A percentile compares a stretch with the other conserved stretches of the same genome.
Evolutionary conservation across 345 rosid species (phyloP).

Genomic region (Moringa oleifera): DNA sequence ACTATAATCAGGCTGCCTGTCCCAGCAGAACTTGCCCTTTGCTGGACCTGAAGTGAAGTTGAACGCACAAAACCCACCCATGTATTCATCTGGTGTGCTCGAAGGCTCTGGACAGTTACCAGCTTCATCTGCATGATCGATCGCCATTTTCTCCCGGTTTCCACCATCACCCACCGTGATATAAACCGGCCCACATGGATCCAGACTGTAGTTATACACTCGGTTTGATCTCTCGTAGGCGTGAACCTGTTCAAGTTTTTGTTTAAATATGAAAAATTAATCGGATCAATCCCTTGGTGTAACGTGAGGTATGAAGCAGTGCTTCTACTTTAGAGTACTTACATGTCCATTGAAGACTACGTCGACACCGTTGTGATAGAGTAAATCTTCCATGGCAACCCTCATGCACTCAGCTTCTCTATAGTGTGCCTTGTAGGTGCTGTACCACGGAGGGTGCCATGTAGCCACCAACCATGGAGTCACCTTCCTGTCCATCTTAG

Average conservation of each 20-base stretch:
- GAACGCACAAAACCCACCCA: conserved; percentile 50
- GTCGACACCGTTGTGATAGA: conserved; percentile 44
- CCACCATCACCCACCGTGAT: conserved; percentile 65
- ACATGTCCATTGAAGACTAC: conserved; percentile 65
- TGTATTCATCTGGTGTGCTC: conserved; percentile 32
- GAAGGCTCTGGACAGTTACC: conserved; percentile 62
- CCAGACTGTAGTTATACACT: conserved; percentile 51
- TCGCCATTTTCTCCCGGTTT: conserved; percentile 44
- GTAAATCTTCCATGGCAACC: conserved; percentile 58
- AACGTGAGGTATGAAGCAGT: too few species aligned
- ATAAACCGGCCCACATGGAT: conserved; percentile 61
- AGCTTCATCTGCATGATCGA: conserved; percentile 59
- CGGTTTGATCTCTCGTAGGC: conserved; percentile 75
- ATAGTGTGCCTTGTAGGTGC: conserved; percentile 54
- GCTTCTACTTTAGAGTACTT: too few species aligned
- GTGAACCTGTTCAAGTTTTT: conserved; percentile 39
- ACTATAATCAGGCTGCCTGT: conserved; percentile 76
- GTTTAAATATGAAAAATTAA: background rate
- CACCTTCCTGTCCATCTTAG: conserved; percentile 35
- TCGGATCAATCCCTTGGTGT: too few species aligned
- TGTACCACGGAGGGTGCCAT: conserved; percentile 73
- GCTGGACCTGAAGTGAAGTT: conserved; percentile 70
- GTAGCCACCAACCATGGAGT: conserved; percentile 72
- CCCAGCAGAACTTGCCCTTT: conserved; percentile 57
- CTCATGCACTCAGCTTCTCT: conserved; percentile 79